Base-by-base conservation (phyloP, 192 early-diverging fungal genomes). In the Dimargaris verticillata region DNA sequence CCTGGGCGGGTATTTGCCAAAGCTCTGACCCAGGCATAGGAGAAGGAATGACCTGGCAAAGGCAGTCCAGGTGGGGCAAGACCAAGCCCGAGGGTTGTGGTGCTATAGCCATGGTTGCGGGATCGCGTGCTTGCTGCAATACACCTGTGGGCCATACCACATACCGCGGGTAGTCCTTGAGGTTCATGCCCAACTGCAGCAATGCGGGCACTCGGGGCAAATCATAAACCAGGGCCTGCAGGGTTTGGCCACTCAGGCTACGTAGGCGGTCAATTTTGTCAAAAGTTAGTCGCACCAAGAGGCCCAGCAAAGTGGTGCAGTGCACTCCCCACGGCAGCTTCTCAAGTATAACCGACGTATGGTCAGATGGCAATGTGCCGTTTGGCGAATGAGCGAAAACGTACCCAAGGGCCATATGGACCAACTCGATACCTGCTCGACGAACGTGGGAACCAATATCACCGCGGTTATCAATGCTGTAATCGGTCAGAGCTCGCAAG, bases 361-460 rank as follows among this genome's bases (percentile, higher is more conserved):
- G 70, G 60, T 24, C 59, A 53, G 28, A 68, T 66, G 1, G 79
- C 62, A 6, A 67, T 47, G 5, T 73, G 71, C 26, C 18, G 33
- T 0, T 33, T 11, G 22, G 53, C 11, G 4, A 26, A 28, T n/a
- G 18, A n/a, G 10, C 17, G 6, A 38, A 38, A n/a, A 55, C 53
- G n/a, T 33, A 20, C 2, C 33, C 33, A 41, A 85, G 25, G 67
- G 71, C 44, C n/a, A 60, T n/a, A 42, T 64, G 61, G 62, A 89
- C 67, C 66, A 79, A 70, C 29, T 68, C 65, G 80, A 88, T 79
- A 53, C 76, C 74, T 52, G 81, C 77, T 63, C 88, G 75, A 20
- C 95, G 86, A 15, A 91, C 78, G 88, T 91, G 93, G 1, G 89
- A 93, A 4, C 95, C 95, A 45, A 99, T 88, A 70, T 99, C 95